Evolutionary conservation across 2,329 filamentous ascomycete species (phyloP).

Genomic region (Corniculantispora saksenae): DNA sequence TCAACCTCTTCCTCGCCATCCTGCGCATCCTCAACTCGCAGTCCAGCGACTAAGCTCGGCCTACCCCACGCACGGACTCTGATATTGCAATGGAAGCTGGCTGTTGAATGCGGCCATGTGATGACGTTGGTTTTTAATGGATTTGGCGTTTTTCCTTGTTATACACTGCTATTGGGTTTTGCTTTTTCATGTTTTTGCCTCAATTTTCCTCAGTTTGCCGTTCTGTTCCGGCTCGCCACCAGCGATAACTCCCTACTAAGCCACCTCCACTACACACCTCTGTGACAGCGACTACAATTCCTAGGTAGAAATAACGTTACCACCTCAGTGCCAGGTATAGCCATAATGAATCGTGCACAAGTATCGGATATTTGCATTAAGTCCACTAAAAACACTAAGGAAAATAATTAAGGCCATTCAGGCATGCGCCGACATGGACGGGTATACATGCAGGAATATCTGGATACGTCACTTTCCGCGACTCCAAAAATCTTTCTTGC

Average conservation of each 20-base stretch:
- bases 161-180: background rate
- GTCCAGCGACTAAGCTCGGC: slow-evolving; percentile 74
- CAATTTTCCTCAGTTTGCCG: background rate
- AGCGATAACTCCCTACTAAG: background rate
- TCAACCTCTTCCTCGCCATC: slow-evolving; percentile 96
- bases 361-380: slow-evolving; percentile 64
- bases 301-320: background rate
- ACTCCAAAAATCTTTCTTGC: background rate
- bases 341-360: slow-evolving; percentile 22
- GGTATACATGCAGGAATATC: slow-evolving; percentile 10
- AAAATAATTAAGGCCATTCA: slow-evolving; percentile 38
- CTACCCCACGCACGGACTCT: background rate
- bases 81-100: background rate
- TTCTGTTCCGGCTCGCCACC: background rate
- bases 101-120: background rate
- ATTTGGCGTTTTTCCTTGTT: slow-evolving; percentile 5
- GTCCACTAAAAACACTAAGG: slow-evolving; percentile 57
- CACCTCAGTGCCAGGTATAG: too few species aligned
- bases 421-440: slow-evolving; percentile 12
- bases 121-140: slow-evolving; percentile 1
- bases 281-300: background rate
- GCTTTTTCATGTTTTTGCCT: background rate
- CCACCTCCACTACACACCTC: background rate
- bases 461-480: slow-evolving; percentile 5
- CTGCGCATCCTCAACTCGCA: slow-evolving; percentile 95